Base-by-base conservation (phyloP, 2,329 filamentous ascomycete genomes). In the Aaosphaeria arxii region DNA sequence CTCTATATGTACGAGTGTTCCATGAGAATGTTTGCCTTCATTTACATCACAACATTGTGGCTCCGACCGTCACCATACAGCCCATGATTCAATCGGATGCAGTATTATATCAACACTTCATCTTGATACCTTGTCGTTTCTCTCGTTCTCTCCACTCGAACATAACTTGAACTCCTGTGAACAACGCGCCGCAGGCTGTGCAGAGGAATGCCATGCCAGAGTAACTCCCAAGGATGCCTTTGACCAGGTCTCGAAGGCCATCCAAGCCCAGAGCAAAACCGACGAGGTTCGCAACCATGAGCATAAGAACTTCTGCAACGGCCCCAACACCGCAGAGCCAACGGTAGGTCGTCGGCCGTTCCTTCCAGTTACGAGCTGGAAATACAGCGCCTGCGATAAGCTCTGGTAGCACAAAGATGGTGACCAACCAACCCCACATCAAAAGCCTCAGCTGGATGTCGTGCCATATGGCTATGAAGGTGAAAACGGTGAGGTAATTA, bases 391-490 rank as follows among this genome's bases (percentile, higher is more conserved):
- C 76, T 0, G 84, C 90, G 6, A 88, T 74, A 58, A 92, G 82
- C 74, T 99, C 94, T 0, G 94, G 94, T 5, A 96, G 69, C 69
- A 99, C 89, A 72, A 99, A 99, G 28, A 97, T 74, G 0, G 95
- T 91, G 54, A 99, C 84, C 36, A 99, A 79, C 94, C 94, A 99
- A 30, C 94, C 92, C 94, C 94, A 99, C 69, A 95, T 87, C 31
- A 99, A 79, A 36, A 99, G 77, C 7, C 87, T 83, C 30, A 97
- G 81, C 72, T 95, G 87, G 63, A 99, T 95, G 62, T 99, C 94
- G 72, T 99, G 94, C 94, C 94, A 99, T 30, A 99, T 77, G 0
- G 94, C 95, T 28, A 99, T 94, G 62, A 99, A 99, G 0, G 91
- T 96, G 67, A 99, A 99, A 31, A 96, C 89, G 4, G 86, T 74